Conservation (phyloP, 305 asterid genomes). For the Solanum hybrid region DNA sequence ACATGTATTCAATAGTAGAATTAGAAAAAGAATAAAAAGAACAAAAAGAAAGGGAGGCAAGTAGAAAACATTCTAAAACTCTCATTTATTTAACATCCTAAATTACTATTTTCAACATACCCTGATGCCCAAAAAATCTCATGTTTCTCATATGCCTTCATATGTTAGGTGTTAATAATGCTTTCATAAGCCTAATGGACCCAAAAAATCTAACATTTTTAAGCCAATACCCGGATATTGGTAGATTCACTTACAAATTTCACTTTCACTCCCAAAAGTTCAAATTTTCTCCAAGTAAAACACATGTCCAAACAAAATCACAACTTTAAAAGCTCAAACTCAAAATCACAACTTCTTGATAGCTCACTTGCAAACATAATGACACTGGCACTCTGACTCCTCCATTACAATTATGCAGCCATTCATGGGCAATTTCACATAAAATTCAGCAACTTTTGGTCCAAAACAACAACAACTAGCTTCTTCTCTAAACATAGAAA, state of each 20-base stretch:
- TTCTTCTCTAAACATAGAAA: neutral
- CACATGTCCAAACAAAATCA: neutral
- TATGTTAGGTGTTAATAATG: neutral
- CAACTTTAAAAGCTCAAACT: neutral
- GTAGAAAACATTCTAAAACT: neutral
- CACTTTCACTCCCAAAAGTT: neutral
- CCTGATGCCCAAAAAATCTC: neutral
- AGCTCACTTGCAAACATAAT: neutral
- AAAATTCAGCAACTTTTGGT: neutral
- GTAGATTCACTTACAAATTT: neutral
- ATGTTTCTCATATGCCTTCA: neutral
- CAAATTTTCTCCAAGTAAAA: neutral
- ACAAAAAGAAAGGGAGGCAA: neutral
- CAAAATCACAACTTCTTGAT: neutral
- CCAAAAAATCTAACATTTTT: neutral
- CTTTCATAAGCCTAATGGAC: neutral
- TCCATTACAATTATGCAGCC: neutral
- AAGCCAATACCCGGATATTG: neutral
- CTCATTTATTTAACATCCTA: neutral
- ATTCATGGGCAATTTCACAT: neutral
- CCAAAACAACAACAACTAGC: neutral
- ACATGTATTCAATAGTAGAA: neutral
- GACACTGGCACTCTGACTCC: neutral
- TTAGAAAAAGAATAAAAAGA: neutral
- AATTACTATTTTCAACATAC: neutral